Conservation (phyloP, 2,329 filamentous ascomycete species). For the Xylaria sp. region DNA sequence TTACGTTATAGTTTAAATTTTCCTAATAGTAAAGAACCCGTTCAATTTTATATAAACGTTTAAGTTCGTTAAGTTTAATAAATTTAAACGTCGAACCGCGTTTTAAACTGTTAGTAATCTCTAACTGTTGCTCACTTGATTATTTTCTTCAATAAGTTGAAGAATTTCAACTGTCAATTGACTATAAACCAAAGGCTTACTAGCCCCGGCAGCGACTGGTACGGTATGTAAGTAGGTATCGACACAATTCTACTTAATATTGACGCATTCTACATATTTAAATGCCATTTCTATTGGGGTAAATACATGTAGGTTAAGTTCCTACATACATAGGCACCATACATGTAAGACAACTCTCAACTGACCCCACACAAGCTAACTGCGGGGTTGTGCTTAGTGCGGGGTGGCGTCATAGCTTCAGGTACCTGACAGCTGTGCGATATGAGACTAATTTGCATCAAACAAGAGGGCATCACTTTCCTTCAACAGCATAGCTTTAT, state of each 20-base stretch:
- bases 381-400: conserved; percentile 12
- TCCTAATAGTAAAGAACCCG: too few relatives aligned
- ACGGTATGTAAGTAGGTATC: too few relatives aligned
- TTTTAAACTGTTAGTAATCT: too few relatives aligned
- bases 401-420: conserved; percentile 27
- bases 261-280: background rate
- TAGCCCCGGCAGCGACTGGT: too few relatives aligned
- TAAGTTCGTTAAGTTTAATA: too few relatives aligned
- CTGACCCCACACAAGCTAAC: conserved; percentile 23
- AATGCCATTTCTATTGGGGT: too few relatives aligned
- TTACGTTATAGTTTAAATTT: background rate
- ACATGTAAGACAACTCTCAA: background rate
- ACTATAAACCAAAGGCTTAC: too few relatives aligned
- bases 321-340: background rate
- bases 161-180: too few relatives aligned
- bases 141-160: too few relatives aligned
- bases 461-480: background rate
- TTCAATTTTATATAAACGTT: too few relatives aligned
- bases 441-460: background rate
- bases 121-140: too few relatives aligned
- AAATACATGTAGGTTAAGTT: background rate
- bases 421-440: conserved; percentile 4
- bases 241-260: background rate
- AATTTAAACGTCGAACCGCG: too few relatives aligned
- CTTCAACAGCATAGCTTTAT: background rate